phyloP scores from a whole-genome alignment of 306 rosid species.

The Psophocarpus tetragonolobus region DNA sequence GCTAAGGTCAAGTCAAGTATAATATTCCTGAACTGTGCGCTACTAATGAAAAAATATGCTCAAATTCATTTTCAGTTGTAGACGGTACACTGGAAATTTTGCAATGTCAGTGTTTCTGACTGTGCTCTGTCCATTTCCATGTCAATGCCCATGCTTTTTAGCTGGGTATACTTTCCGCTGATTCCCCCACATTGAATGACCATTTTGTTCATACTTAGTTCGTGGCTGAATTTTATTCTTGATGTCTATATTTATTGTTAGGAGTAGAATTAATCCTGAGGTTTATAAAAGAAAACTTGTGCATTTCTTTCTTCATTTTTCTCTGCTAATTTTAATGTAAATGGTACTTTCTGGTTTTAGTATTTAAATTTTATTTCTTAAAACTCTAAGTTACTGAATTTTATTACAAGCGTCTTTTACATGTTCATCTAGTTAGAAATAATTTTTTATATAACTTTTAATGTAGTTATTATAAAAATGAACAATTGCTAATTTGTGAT shows the following conservation, averaged over 20 bases:
- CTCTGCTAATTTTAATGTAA: neutral
- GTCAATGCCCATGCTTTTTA: neutral
- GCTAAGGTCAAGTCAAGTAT: neutral
- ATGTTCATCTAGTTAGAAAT: neutral
- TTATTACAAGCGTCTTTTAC: neutral
- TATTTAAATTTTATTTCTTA: neutral
- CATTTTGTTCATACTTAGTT: neutral
- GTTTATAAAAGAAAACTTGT: neutral
- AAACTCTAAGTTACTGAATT: neutral
- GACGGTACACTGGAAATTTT: neutral
- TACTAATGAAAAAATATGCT: neutral
- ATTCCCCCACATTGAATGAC: neutral
- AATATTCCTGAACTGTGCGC: conserved; percentile 8
- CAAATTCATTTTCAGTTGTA: neutral
- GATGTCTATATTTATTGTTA: neutral
- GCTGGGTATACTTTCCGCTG: conserved; percentile 3
- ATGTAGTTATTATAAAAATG: neutral
- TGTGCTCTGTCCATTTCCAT: neutral
- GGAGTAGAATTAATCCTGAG: neutral
- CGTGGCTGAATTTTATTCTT: neutral
- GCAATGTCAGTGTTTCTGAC: neutral
- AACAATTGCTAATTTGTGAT: neutral
- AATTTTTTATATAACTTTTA: neutral
- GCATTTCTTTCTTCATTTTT: conserved; percentile 17
- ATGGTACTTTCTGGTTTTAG: neutral